Evolutionary conservation across 768 basidiomycete species (phyloP), one percentile per base, ranked within the genome.

Genomic region (Favolaschia claudopus): DNA sequence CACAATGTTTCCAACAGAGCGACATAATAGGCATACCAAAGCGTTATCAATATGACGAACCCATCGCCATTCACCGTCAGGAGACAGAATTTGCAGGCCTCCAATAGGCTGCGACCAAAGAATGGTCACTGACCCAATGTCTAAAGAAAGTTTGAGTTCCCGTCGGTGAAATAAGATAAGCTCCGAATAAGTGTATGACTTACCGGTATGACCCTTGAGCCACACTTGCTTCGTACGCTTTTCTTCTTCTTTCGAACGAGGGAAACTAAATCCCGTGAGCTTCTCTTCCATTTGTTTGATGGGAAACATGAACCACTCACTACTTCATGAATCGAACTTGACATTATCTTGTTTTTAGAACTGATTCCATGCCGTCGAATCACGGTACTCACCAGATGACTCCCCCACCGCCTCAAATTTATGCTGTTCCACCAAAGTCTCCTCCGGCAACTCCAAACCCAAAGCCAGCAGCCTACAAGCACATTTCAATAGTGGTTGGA

Each of bases 141-240:
- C 81, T 82, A 49, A 15, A 19, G 14, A 54, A 15, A 37, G 24
- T 15, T 3, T 36, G 12, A 42, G 10, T 7, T 34, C 25, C 7
- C 7, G 32, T 37, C 6, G 33, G 28, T 27, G 40, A 28, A n/a
- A 60, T 5, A 37, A 17, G 12, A 3, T 3, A 29, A 6, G 19
- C 15, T 7, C 13, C 1, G 7, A 7, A 32, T 20, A 13, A 37
- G 12, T 20, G 34, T n/a, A n/a, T 7, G 19, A 39, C 55, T 5
- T 49, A 78, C 82, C 82, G 5, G 78, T 79, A 48, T 83, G 82
- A 4, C 82, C 82, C 58, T 84, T 83, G 20, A 83, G 64, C 81
- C 81, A 84, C 4, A 84, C 79, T 38, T 79, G 73, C 20, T 79
- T 79, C 0, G 79, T 72, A 44, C 75, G 75, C 25, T 58, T 49